Evolutionary conservation across 1,284 basidiomycete genomes (phyloP).

Genomic region (Trichosporon sp.): DNA sequence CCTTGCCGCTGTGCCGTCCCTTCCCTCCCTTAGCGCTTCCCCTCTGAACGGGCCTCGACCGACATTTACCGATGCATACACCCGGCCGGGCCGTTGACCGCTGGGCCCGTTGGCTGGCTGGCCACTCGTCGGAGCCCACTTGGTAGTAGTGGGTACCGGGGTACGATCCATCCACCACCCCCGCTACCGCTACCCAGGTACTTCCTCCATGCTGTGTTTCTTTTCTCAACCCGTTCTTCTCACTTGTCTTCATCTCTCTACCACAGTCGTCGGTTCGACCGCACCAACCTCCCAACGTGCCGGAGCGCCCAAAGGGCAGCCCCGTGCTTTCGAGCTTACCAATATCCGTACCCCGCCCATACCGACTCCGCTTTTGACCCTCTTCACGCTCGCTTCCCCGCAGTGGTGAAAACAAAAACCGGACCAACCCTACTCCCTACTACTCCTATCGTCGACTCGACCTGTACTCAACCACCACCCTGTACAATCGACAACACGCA

Average conservation of each 20-base stretch:
- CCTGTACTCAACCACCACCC: neutral
- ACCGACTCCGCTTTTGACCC: slow-evolving; percentile 9
- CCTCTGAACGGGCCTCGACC: slow-evolving; percentile 16
- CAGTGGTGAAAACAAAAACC: slow-evolving; percentile 20
- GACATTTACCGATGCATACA: slow-evolving; percentile 18
- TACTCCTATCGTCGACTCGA: slow-evolving; percentile 6
- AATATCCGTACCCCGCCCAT: neutral
- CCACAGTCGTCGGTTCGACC: slow-evolving; percentile 14
- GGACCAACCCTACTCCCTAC: slow-evolving; percentile 16
- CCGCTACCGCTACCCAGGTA: neutral
- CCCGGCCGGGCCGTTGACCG: slow-evolving; percentile 13
- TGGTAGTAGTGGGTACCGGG: slow-evolving; percentile 11
- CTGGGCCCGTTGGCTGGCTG: neutral
- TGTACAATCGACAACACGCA: neutral
- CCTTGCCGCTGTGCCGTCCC: neutral
- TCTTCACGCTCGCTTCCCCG: neutral
- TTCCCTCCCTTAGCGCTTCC: neutral
- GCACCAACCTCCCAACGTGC: slow-evolving; percentile 15
- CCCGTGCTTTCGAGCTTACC: slow-evolving; percentile 8
- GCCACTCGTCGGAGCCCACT: slow-evolving; percentile 17
- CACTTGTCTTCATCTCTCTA: slow-evolving; percentile 2
- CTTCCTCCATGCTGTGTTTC: slow-evolving; percentile 12
- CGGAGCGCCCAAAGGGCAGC: slow-evolving; percentile 22
- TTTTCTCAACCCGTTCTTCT: slow-evolving; percentile 16
- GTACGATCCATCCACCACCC: slow-evolving; percentile 3